Conservation (phyloP, 345 rosid species). For the Erodium maritimum region DNA sequence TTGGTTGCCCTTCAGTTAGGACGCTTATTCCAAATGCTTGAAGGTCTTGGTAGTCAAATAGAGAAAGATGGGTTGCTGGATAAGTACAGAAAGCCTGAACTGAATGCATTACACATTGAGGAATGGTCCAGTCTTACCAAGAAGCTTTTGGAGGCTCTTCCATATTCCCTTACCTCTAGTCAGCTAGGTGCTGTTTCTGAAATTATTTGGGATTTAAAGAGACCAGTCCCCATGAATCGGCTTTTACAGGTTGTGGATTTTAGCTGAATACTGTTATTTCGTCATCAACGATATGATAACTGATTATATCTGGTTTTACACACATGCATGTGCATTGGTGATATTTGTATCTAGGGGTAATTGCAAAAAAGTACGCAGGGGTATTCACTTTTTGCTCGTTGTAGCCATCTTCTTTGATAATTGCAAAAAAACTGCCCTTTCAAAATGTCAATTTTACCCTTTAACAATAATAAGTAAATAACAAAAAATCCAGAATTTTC, state of each 20-base stretch:
- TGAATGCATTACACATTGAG: conserved; percentile 40
- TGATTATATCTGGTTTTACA: background rate
- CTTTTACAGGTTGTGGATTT: conserved; percentile 64
- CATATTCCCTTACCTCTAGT: conserved; percentile 81
- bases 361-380: too few relatives aligned
- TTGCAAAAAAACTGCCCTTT: too few relatives aligned
- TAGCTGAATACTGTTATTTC: conserved; percentile 9
- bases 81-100: conserved; percentile 55
- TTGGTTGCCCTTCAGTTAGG: conserved; percentile 51
- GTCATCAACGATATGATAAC: background rate
- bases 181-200: conserved; percentile 83
- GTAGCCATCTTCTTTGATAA: too few relatives aligned
- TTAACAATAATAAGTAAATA: too few relatives aligned
- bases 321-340: background rate
- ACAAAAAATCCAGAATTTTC: too few relatives aligned
- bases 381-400: too few relatives aligned
- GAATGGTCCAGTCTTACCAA: conserved; percentile 74
- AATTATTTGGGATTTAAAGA: conserved; percentile 91
- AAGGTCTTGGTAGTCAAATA: conserved; percentile 60
- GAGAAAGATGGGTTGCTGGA: conserved; percentile 77
- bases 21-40: conserved; percentile 86
- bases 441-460: too few relatives aligned
- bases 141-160: conserved; percentile 65
- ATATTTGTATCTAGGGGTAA: background rate
- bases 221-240: conserved; percentile 86